A percentile compares a stretch with the other conserved stretches of the same genome.
Evolutionary conservation across 306 rosid genomes (phyloP).

Genomic region (Bauhinia variegata): DNA sequence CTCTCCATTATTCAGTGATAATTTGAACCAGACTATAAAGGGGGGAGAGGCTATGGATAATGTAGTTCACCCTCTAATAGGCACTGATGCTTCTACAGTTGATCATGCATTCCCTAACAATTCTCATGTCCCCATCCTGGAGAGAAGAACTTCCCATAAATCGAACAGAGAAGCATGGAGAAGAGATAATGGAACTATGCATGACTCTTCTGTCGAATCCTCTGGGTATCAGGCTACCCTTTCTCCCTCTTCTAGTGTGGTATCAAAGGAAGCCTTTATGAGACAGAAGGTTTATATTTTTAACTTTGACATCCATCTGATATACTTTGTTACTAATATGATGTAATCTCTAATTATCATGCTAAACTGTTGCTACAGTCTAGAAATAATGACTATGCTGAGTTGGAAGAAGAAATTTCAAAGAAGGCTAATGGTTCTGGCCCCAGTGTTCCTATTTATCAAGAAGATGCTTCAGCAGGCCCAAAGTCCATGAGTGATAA

Average conservation of each 20-base stretch:
- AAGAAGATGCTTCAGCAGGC: slow-evolving; percentile 47
- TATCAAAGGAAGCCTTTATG: slow-evolving; percentile 51
- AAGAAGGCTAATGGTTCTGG: slow-evolving; percentile 38
- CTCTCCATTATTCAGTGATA: slow-evolving; percentile 46
- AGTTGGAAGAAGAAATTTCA: slow-evolving; percentile 52
- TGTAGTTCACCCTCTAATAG: slow-evolving; percentile 45
- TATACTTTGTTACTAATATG: slow-evolving; percentile 20
- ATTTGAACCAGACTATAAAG: slow-evolving; percentile 43
- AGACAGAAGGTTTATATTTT: slow-evolving; percentile 62
- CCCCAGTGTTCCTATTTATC: slow-evolving; percentile 37
- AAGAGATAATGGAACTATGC: slow-evolving; percentile 49
- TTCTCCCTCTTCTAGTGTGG: slow-evolving; percentile 38
- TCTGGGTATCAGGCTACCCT: slow-evolving; percentile 44
- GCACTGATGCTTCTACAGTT: slow-evolving; percentile 39
- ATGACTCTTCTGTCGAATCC: slow-evolving; percentile 47
- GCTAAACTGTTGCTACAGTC: slow-evolving; percentile 59
- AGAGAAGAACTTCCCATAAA: slow-evolving; percentile 61
- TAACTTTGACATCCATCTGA: slow-evolving; percentile 35
- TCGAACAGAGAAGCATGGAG: slow-evolving; percentile 51
- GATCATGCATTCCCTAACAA: slow-evolving; percentile 41
- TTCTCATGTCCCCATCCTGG: slow-evolving; percentile 52
- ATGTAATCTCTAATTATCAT: slow-evolving; percentile 28
- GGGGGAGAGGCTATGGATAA: slow-evolving; percentile 50
- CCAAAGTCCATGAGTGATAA: slow-evolving; percentile 37
- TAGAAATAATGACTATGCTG: slow-evolving; percentile 41